These are phyloP conservation scores for Colletotrichum magnum DNA, from an alignment of 2,329 filamentous ascomycete genomes.

Conservation along the genomic window DNA sequence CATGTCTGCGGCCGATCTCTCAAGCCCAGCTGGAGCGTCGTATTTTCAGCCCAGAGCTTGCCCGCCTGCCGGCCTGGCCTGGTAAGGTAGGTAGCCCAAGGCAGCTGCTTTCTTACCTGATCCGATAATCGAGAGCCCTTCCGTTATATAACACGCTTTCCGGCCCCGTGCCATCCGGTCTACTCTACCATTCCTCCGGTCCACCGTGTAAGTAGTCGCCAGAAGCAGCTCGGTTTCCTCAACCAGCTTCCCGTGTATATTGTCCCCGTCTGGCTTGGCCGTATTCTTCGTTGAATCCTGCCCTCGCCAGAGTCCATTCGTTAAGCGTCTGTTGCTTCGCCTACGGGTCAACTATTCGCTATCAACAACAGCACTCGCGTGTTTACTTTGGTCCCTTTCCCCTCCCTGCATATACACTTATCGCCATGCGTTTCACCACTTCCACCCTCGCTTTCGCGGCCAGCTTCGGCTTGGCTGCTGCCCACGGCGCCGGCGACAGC, in stretches of 20 bases:
- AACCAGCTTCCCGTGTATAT: constrained; percentile 12
- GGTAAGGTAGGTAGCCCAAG: not conserved
- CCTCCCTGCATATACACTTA: not conserved
- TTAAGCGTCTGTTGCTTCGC: constrained; percentile 19
- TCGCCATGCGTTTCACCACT: constrained; percentile 28
- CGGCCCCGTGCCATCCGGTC: constrained; percentile 6
- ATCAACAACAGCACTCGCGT: not conserved
- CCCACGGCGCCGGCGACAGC: constrained; percentile 27
- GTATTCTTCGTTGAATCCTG: constrained; percentile 31
- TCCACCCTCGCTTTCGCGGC: constrained; percentile 28
- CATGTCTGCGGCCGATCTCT: constrained; percentile 25
- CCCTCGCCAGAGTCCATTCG: constrained; percentile 30
- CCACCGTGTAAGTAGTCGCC: constrained; percentile 29
- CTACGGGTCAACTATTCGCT: constrained; percentile 19
- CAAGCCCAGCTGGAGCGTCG: constrained; percentile 14
- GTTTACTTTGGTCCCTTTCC: not conserved
- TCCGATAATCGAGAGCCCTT: constrained; percentile 1
- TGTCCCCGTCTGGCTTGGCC: constrained; percentile 28
- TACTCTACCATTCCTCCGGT: constrained; percentile 4
- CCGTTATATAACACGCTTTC: constrained; percentile 38
- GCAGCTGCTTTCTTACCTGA: constrained; percentile 4
- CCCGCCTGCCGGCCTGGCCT: not conserved
- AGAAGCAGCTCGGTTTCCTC: constrained; percentile 16
- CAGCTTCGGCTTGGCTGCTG: constrained; percentile 29
- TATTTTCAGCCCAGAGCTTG: constrained; percentile 24